A percentile compares a stretch with the other conserved stretches of the same genome.
phyloP scores from a whole-genome alignment of 768 basidiomycete genomes.

The Auricularia cornea region DNA sequence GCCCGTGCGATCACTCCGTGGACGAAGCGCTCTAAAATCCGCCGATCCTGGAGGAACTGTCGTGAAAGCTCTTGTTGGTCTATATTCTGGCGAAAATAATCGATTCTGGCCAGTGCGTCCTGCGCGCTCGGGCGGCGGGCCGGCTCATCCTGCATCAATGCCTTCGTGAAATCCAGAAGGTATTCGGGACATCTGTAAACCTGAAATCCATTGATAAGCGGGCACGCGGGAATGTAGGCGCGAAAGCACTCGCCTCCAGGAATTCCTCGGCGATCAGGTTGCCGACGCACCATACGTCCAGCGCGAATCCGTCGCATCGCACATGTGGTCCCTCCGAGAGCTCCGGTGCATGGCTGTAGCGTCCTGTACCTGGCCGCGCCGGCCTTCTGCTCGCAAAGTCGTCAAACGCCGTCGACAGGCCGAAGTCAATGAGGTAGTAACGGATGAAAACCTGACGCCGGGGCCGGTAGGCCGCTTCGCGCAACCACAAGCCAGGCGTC shows the following conservation, averaged over 20 bases:
- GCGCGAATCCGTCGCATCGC: background rate
- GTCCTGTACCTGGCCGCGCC: background rate
- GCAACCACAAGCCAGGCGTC: background rate
- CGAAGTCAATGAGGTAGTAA: constrained; percentile 33
- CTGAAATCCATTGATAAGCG: too few species aligned
- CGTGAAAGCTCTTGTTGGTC: background rate
- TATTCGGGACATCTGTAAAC: background rate
- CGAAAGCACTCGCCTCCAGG: background rate
- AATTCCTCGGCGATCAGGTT: background rate
- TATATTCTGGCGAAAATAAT: background rate
- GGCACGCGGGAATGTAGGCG: constrained; percentile 32
- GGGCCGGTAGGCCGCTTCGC: background rate
- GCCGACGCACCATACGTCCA: background rate
- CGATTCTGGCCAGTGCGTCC: background rate
- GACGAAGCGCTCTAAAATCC: too few species aligned
- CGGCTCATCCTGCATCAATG: background rate
- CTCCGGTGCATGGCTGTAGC: background rate
- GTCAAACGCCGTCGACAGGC: constrained; percentile 14
- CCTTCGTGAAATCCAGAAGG: background rate
- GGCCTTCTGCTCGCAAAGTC: constrained; percentile 5
- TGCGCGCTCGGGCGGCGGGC: background rate
- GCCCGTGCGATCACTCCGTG: too few species aligned
- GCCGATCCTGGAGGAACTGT: too few species aligned
- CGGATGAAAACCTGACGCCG: constrained; percentile 22
- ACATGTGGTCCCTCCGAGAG: background rate